phyloP scores from a whole-genome alignment of 495 filamentous ascomycete genomes.

The Trypethelium eluteriae region DNA sequence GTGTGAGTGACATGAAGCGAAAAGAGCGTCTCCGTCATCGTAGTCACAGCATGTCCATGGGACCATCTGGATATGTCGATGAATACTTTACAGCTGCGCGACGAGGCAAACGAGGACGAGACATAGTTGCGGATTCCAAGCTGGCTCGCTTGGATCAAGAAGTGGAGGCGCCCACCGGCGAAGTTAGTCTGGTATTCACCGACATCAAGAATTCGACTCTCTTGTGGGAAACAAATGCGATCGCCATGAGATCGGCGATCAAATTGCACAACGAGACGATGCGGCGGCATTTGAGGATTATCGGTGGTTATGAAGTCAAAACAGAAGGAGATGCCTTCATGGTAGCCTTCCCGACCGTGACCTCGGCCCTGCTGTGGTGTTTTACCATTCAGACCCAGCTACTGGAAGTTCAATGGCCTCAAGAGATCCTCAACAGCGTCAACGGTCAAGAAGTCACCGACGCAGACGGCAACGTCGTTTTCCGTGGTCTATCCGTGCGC shows the following conservation, averaged over 20 bases:
- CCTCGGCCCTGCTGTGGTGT: constrained; percentile 86
- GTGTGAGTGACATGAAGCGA: constrained; percentile 80
- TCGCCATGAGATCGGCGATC: constrained; percentile 91
- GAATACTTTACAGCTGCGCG: constrained; percentile 51
- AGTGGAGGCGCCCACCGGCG: constrained; percentile 81
- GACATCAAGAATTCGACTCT: constrained; percentile 98
- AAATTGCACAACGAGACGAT: constrained; percentile 94
- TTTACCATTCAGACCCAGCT: constrained; percentile 87
- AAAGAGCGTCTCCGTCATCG: constrained; percentile 63
- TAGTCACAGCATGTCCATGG: constrained; percentile 70
- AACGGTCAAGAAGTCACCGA: constrained; percentile 77
- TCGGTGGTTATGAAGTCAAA: constrained; percentile 98
- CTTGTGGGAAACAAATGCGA: constrained; percentile 92
- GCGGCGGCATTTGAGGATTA: constrained; percentile 82
- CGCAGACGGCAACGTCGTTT: constrained; percentile 80
- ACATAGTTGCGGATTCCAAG: constrained; percentile 69
- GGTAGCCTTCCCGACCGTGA: constrained; percentile 95
- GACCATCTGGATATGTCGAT: constrained; percentile 64
- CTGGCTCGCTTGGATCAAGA: constrained; percentile 77
- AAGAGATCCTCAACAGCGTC: constrained; percentile 79
- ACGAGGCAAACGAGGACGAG: constrained; percentile 57
- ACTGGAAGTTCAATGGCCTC: constrained; percentile 83
- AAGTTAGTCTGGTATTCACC: constrained; percentile 91
- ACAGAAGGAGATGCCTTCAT: constrained; percentile 99
- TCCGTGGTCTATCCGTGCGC: constrained; percentile 83